phyloP scores from a whole-genome alignment of 2,329 filamentous ascomycete species.

The Colletotrichum tropicale region DNA sequence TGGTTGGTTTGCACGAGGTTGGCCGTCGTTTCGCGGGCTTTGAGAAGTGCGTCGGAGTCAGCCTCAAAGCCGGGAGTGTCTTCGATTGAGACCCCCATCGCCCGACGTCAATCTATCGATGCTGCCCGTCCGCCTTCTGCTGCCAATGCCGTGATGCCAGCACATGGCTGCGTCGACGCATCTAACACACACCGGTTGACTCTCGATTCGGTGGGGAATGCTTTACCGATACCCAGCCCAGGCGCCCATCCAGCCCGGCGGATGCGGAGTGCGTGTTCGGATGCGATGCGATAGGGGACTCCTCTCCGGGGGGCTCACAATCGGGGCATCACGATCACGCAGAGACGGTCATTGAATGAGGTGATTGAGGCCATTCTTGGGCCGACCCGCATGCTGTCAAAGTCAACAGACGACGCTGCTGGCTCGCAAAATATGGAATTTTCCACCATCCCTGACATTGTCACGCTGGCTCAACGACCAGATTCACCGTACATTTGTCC shows the following conservation, averaged over 20 bases:
- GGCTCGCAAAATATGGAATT: not conserved
- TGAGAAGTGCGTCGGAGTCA: not conserved
- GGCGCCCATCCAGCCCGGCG: not conserved
- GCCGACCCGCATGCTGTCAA: not conserved
- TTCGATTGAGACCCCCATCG: not conserved
- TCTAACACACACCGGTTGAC: not conserved
- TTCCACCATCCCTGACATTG: not conserved
- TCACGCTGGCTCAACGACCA: not conserved
- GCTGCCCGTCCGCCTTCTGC: not conserved
- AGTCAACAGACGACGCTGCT: not conserved
- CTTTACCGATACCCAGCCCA: not conserved
- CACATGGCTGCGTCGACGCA: not conserved
- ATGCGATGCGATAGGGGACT: not conserved
- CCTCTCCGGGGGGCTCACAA: not conserved
- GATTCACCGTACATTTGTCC: not conserved
- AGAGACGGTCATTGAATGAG: not conserved
- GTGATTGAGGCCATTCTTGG: conserved; percentile 8
- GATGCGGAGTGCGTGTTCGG: not conserved
- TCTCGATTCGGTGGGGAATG: not conserved
- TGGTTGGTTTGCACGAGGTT: not conserved
- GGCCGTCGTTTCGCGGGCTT: not conserved
- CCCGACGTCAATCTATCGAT: conserved; percentile 2
- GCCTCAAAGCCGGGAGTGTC: not conserved
- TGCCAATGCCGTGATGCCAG: not conserved
- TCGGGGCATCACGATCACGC: not conserved